Conservation (phyloP, 805 yeast genomes). For the Kodamaea hsintzibuensis region DNA sequence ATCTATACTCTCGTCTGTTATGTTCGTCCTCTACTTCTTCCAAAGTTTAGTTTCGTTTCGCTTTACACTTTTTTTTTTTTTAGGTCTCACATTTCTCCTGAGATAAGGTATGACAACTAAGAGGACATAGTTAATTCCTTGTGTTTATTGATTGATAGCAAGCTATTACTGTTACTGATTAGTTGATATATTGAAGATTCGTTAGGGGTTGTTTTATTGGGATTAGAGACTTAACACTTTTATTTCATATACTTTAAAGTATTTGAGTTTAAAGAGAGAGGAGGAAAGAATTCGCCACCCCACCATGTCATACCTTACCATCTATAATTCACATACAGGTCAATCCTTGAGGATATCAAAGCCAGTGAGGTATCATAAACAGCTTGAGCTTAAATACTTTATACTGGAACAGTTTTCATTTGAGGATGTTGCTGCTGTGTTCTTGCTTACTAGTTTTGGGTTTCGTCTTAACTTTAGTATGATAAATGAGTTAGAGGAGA, state of each 20-base stretch:
- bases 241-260: too few species aligned
- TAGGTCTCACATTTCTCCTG: constrained; percentile 1
- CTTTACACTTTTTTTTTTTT: not conserved
- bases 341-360: constrained; percentile 33
- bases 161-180: too few species aligned
- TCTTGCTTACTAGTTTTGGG: constrained; percentile 67
- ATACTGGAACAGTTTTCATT: constrained; percentile 29
- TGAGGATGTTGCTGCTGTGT: constrained; percentile 31
- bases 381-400: constrained; percentile 31
- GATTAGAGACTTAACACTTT: too few species aligned
- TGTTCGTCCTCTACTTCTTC: too few species aligned
- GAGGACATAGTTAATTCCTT: not conserved
- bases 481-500: constrained; percentile 52
- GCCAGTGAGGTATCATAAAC: constrained; percentile 41
- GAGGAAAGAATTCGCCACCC: constrained; percentile 2
- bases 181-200: too few species aligned
- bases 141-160: not conserved
- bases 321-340: constrained; percentile 44
- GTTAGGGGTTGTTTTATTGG: too few species aligned
- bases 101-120: not conserved
- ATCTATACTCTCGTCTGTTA: too few species aligned
- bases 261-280: too few species aligned
- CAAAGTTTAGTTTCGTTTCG: not conserved
- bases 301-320: constrained; percentile 16
- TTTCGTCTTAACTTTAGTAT: constrained; percentile 55